Conservation (phyloP, 352 stramenopile genomes). For the Pseudoperonospora humuli region DNA sequence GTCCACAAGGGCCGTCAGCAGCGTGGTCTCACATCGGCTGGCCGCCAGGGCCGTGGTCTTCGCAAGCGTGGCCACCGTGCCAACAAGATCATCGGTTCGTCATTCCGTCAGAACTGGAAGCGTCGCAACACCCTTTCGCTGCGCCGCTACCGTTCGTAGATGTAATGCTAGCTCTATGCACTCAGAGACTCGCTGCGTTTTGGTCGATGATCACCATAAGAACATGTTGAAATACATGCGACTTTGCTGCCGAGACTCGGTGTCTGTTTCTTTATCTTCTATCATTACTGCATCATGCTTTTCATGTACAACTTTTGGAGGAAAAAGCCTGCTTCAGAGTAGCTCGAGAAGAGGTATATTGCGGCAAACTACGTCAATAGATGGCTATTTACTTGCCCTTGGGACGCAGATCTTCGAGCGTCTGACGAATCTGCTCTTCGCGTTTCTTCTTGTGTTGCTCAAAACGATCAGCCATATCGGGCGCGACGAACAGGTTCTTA, state of each 20-base stretch:
- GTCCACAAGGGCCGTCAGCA: constrained; percentile 99
- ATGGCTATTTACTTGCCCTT: constrained; percentile 42
- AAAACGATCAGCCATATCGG: constrained; percentile 61
- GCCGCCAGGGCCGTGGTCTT: constrained; percentile 94
- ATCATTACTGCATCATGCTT: no score
- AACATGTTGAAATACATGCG: constrained; percentile 33
- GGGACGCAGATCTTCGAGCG: constrained; percentile 65
- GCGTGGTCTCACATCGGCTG: constrained; percentile 97
- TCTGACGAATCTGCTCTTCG: constrained; percentile 60
- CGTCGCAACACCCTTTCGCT: constrained; percentile 97
- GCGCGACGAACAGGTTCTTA: constrained; percentile 55
- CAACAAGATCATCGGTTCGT: constrained; percentile 99
- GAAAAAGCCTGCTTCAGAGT: neutral
- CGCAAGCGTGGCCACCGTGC: constrained; percentile 97
- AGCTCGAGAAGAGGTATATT: neutral
- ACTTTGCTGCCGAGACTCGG: constrained; percentile 32
- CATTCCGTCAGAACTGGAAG: constrained; percentile 96
- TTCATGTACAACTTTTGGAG: neutral
- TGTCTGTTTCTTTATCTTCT: constrained; percentile 11
- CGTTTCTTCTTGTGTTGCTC: constrained; percentile 65
- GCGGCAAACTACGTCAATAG: neutral
- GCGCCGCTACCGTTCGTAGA: constrained; percentile 95
- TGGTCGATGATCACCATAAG: constrained; percentile 14
- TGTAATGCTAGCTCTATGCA: constrained; percentile 22
- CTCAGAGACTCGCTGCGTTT: constrained; percentile 20